A percentile compares a stretch with the other conserved stretches of the same genome.
phyloP scores from a whole-genome alignment of 345 rosid species.

The Eucalyptus marginata region DNA sequence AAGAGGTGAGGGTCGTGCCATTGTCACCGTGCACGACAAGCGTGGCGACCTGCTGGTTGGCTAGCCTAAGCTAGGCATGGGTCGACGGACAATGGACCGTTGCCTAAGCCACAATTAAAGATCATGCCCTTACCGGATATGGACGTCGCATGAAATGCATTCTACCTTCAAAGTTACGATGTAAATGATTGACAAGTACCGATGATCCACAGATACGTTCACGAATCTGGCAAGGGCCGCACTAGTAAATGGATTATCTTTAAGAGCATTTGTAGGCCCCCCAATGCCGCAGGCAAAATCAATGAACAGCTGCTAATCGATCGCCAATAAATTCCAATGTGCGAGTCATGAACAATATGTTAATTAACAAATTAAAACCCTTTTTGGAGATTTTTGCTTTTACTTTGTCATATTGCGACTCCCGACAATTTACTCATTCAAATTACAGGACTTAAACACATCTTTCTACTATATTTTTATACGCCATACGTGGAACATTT shows the following conservation, averaged over 20 bases:
- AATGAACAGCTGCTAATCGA: not conserved
- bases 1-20: not conserved
- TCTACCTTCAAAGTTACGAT: not conserved
- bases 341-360: not conserved
- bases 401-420: not conserved
- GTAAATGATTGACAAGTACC: not conserved
- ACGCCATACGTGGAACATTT: not conserved
- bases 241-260: not conserved
- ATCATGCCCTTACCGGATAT: not conserved
- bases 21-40: not conserved
- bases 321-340: not conserved
- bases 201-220: not conserved
- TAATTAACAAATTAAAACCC: not conserved
- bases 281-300: not conserved
- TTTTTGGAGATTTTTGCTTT: not conserved
- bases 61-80: not conserved
- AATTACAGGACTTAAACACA: not conserved
- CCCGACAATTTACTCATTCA: not conserved
- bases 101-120: not conserved
- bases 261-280: not conserved
- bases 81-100: not conserved
- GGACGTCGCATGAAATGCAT: not conserved
- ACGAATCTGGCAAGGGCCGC: not conserved
- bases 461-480: not conserved
- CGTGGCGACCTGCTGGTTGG: not conserved